These are phyloP conservation scores for Corymbia calophylla DNA, from an alignment of 441 rosid genomes.

Conservation along the genomic window DNA sequence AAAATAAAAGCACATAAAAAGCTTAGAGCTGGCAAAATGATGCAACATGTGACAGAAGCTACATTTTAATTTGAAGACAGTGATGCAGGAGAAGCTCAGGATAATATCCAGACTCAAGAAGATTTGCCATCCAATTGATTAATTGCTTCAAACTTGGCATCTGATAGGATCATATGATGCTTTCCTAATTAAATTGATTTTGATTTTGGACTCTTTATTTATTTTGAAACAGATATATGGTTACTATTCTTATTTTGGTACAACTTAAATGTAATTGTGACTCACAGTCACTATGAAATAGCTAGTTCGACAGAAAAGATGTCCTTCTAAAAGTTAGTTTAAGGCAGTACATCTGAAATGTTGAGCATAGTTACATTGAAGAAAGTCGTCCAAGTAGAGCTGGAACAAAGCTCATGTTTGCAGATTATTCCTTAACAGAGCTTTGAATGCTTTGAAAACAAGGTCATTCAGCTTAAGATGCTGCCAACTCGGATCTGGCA, in stretches of 20 bases:
- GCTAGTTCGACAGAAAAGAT: neutral
- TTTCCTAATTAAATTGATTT: neutral
- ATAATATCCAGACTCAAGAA: neutral
- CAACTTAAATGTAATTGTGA: neutral
- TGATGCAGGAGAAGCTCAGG: neutral
- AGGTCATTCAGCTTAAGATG: neutral
- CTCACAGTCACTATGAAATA: neutral
- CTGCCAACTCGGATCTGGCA: neutral
- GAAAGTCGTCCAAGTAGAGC: neutral
- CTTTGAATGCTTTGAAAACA: neutral
- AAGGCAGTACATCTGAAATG: neutral
- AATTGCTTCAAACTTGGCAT: neutral
- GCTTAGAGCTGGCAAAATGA: neutral
- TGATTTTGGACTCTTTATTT: neutral
- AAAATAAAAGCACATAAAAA: neutral
- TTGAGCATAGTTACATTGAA: neutral
- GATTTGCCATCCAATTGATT: neutral
- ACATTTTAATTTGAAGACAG: neutral
- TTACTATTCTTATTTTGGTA: neutral
- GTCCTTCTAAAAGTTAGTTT: neutral
- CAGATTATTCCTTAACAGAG: neutral
- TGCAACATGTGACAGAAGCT: neutral
- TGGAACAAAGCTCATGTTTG: neutral
- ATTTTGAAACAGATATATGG: neutral
- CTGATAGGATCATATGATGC: neutral